These are phyloP conservation scores for Debaryomyces singareniensis DNA, from an alignment of 1,139 yeast species.

Conservation along the genomic window DNA sequence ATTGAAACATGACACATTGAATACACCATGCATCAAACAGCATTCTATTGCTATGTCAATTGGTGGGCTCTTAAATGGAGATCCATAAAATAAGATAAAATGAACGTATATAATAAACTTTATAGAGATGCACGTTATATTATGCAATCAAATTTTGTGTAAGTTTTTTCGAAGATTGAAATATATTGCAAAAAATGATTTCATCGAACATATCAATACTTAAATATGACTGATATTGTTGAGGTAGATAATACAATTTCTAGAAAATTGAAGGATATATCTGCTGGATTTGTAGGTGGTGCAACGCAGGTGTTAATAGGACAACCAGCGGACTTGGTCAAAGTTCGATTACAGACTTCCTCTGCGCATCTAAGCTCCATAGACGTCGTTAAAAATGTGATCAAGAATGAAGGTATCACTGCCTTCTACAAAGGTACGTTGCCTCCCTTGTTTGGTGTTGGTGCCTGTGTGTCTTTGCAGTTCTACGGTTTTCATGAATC, in stretches of 20 bases:
- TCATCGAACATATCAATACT: not conserved
- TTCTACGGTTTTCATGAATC: slow-evolving; percentile 77
- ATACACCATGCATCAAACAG: slow-evolving; percentile 1
- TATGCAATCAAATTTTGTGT: slow-evolving; percentile 5
- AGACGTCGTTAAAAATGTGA: slow-evolving; percentile 47
- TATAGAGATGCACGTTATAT: slow-evolving; percentile 5
- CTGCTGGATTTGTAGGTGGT: slow-evolving; percentile 46
- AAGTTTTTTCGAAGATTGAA: not conserved
- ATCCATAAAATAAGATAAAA: not conserved
- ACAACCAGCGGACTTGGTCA: slow-evolving; percentile 68
- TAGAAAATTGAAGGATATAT: slow-evolving; percentile 57
- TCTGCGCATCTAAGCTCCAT: slow-evolving; percentile 30
- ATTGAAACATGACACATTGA: not conserved
- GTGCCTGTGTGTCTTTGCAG: slow-evolving; percentile 68
- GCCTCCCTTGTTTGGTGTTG: slow-evolving; percentile 52
- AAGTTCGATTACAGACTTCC: slow-evolving; percentile 57
- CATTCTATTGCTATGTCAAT: slow-evolving; percentile 6
- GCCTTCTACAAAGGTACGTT: slow-evolving; percentile 54
- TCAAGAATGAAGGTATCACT: slow-evolving; percentile 53
- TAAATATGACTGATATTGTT: slow-evolving; percentile 1
- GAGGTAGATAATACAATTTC: slow-evolving; percentile 43
- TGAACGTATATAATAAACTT: too few species aligned
- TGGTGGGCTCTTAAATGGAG: slow-evolving; percentile 5
- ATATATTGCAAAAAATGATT: too few species aligned
- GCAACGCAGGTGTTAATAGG: slow-evolving; percentile 72